Evolutionary conservation across 306 rosid species (phyloP).

Genomic region (Pterocarpus macrocarpus): DNA sequence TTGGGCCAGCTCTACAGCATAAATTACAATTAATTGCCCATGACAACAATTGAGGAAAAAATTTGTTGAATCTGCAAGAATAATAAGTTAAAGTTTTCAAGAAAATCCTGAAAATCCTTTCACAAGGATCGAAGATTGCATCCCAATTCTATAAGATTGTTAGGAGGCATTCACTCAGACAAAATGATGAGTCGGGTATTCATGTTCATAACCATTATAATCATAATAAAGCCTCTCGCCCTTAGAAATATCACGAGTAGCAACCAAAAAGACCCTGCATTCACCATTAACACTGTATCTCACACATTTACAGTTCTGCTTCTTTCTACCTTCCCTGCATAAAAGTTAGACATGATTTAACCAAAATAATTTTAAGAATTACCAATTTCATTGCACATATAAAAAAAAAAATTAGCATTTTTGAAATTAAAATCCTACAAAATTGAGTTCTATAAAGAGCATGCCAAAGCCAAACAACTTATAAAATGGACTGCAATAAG

Average conservation of each 20-base stretch:
- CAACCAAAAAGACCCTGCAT: slow-evolving; percentile 84
- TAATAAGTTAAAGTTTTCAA: slow-evolving; percentile 45
- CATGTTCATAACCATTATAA: slow-evolving; percentile 85
- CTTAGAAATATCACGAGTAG: slow-evolving; percentile 79
- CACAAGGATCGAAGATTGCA: slow-evolving; percentile 52
- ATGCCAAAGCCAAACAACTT: slow-evolving; percentile 38
- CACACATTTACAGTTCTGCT: slow-evolving; percentile 90
- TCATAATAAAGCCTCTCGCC: slow-evolving; percentile 94
- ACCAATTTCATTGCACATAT: slow-evolving; percentile 28
- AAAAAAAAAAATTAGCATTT: slow-evolving; percentile 21
- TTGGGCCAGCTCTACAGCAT: slow-evolving; percentile 52
- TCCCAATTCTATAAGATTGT: slow-evolving; percentile 48
- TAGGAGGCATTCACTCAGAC: slow-evolving; percentile 59
- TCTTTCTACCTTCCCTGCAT: slow-evolving; percentile 90
- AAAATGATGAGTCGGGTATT: slow-evolving; percentile 83
- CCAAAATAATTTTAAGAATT: slow-evolving; percentile 38
- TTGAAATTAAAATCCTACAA: neutral
- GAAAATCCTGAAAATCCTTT: slow-evolving; percentile 47
- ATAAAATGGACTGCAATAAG: slow-evolving; percentile 23
- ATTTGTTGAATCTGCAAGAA: slow-evolving; percentile 51
- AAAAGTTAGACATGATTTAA: slow-evolving; percentile 50
- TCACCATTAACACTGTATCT: slow-evolving; percentile 79
- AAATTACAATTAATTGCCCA: slow-evolving; percentile 58
- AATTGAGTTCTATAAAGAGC: slow-evolving; percentile 36
- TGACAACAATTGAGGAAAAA: slow-evolving; percentile 24